Evolutionary conservation across 306 rosid species (phyloP), one percentile per base, ranked within the genome.

Genomic region (Lotus japonicus): DNA sequence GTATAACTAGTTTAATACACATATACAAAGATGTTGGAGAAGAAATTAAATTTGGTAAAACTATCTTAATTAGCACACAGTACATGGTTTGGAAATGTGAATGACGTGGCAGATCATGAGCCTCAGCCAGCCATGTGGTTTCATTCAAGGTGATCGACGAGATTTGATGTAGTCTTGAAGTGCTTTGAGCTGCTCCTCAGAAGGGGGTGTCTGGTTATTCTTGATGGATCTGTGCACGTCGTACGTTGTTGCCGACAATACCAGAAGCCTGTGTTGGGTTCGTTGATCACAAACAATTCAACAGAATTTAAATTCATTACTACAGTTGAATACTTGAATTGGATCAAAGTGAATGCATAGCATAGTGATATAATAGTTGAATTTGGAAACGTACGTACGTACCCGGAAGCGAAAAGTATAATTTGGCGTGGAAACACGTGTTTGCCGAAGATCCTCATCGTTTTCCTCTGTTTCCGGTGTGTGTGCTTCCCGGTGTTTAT

Each of bases 221-320:
- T 70, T 82, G 57, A 82, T 82, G 18, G 83, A 82, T 66, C 83
- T 74, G 26, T 82, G 86, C 10, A 82, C 86, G 52, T 82, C 86
- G 31, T 82, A 82, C 2, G 78, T 78, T 15, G 83, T 78, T 15
- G 86, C 52, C 12, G 83, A 78, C 35, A 82, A 74, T 26, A 82
- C 78, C 38, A 82, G n/a, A 65, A 82, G n/a, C 81, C 86, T 82
- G 74, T 11, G 23, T 28, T 28, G 42, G 44, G 10, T 15, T 16
- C 56, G 23, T 26, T 26, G 33, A 11, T 21, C 23, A 21, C 23
- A 1, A 14, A 41, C 59, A 21, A 45, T 15, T 64, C 10, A 68
- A 31, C 6, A 52, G 26, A 21, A 21, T 21, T 13, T 21, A 17
- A 64, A 41, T 44, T 3, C 3, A 9, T 23, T n/a, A 10, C n/a